These are phyloP conservation scores for Dothidotthia symphoricarpi DNA, from an alignment of 2,329 filamentous ascomycete genomes.

Conservation along the genomic window DNA sequence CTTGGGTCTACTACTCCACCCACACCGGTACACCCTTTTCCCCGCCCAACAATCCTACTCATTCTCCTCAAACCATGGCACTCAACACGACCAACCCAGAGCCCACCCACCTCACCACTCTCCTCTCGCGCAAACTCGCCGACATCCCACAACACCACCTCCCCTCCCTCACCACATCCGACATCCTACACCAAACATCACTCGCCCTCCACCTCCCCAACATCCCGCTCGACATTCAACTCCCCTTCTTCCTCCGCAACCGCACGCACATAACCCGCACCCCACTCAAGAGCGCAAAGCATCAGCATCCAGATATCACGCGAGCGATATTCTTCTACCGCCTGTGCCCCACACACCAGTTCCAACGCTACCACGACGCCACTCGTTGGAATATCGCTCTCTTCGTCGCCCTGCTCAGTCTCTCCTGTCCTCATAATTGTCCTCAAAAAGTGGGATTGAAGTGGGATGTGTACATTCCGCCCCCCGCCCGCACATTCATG, in stretches of 20 bases:
- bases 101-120: conserved; percentile 1
- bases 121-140: conserved; percentile 13
- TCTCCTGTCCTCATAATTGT: neutral
- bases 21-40: too few species aligned
- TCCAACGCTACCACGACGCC: conserved; percentile 23
- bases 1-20: too few species aligned
- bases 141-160: conserved; percentile 11
- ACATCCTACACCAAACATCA: conserved; percentile 10
- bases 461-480: neutral
- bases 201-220: conserved; percentile 7
- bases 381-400: conserved; percentile 24
- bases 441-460: neutral
- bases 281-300: conserved; percentile 11
- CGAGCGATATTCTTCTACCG: conserved; percentile 27
- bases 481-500: conserved; percentile 14
- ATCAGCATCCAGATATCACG: conserved; percentile 12
- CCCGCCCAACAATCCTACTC: too few species aligned
- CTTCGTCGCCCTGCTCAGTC: conserved; percentile 17
- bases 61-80: neutral
- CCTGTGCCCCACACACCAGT: conserved; percentile 16
- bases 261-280: conserved; percentile 8
- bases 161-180: conserved; percentile 7
- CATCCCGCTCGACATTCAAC: conserved; percentile 22
- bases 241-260: conserved; percentile 21
- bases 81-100: neutral